phyloP scores from a whole-genome alignment of 2,329 filamentous ascomycete genomes.

The Trichoderma asperellum region DNA sequence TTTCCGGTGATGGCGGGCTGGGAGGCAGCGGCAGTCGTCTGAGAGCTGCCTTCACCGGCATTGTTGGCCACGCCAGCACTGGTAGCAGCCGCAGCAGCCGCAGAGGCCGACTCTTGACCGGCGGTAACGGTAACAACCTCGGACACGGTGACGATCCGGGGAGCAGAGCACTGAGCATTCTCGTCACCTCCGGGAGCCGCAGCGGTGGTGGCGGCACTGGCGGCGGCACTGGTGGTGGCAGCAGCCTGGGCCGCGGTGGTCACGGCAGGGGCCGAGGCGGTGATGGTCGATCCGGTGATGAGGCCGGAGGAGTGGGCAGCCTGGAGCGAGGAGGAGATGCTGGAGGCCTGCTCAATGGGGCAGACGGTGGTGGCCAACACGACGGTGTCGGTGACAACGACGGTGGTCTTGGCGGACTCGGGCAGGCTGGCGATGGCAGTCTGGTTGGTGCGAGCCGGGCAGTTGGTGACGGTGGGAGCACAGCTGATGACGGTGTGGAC shows the following conservation, averaged over 20 bases:
- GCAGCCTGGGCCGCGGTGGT: conserved; percentile 31
- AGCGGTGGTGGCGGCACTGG: neutral
- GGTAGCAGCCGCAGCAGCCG: conserved; percentile 4
- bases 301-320: conserved; percentile 42
- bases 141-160: neutral
- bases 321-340: conserved; percentile 48
- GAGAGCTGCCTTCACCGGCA: neutral
- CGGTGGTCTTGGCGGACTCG: conserved; percentile 41
- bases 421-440: conserved; percentile 43
- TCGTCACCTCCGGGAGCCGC: neutral
- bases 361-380: conserved; percentile 50
- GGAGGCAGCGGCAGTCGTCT: conserved; percentile 6
- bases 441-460: conserved; percentile 44
- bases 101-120: neutral
- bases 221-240: neutral
- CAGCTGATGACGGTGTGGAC: conserved; percentile 26
- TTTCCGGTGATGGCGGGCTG: conserved; percentile 35
- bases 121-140: neutral
- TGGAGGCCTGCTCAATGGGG: conserved; percentile 48
- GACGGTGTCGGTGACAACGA: conserved; percentile 46
- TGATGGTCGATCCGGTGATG: conserved; percentile 46
- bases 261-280: conserved; percentile 34
- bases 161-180: neutral
- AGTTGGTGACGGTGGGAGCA: conserved; percentile 56
- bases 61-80: neutral